Percentiles rank a stretch among this genome's conserved stretches.
Conservation (phyloP, 768 basidiomycete genomes). For the Russula lepida region DNA sequence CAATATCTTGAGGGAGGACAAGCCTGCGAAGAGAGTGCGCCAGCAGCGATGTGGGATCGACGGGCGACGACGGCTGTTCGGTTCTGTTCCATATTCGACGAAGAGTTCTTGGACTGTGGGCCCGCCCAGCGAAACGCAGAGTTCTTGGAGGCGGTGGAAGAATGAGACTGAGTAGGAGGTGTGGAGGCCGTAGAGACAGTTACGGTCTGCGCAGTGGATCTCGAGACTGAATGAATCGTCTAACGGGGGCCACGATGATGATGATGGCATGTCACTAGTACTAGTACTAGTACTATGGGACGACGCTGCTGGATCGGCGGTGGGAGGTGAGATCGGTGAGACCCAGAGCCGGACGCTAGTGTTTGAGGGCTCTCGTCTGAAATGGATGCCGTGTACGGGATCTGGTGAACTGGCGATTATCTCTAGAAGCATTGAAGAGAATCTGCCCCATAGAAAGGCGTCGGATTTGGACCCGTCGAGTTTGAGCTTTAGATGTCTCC, state of each 20-base stretch:
- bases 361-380: background rate
- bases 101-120: background rate
- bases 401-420: conserved; percentile 5
- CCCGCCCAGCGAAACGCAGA: background rate
- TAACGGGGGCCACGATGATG: background rate
- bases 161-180: background rate
- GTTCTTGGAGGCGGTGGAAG: conserved; percentile 1
- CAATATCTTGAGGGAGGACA: background rate
- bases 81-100: conserved; percentile 4
- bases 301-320: too few relatives aligned
- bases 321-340: too few relatives aligned
- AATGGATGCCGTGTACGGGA: background rate
- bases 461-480: background rate
- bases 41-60: background rate
- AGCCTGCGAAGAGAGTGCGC: background rate
- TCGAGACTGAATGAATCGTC: conserved; percentile 7
- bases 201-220: background rate
- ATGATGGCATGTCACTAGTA: too few relatives aligned
- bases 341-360: background rate
- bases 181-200: conserved; percentile 6
- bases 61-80: background rate
- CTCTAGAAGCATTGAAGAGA: background rate
- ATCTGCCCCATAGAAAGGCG: background rate
- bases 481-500: conserved; percentile 1
- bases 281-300: too few relatives aligned